These are phyloP conservation scores for Cyclotella kingstonii DNA, from an alignment of 108 stramenopile genomes.

Conservation along the genomic window DNA sequence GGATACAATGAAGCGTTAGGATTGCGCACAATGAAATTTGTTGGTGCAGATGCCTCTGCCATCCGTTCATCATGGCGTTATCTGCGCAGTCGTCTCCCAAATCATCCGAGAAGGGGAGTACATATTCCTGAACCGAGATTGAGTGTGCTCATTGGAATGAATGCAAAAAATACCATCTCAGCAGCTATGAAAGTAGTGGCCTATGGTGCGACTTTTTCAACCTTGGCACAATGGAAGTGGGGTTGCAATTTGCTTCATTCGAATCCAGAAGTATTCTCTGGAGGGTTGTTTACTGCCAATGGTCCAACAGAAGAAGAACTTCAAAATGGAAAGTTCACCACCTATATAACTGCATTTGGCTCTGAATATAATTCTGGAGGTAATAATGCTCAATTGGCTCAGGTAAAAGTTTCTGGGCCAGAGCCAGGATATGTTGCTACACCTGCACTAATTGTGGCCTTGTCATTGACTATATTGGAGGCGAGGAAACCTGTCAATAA, in stretches of 20 bases:
- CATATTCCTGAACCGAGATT: slow-evolving; percentile 17
- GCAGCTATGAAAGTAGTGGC: slow-evolving; percentile 23
- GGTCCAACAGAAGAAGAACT: slow-evolving; percentile 40
- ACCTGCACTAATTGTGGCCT: slow-evolving; percentile 41
- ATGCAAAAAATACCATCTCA: slow-evolving; percentile 6
- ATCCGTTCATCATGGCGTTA: slow-evolving; percentile 30
- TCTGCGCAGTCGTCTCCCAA: slow-evolving; percentile 16
- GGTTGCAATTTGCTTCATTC: slow-evolving; percentile 37
- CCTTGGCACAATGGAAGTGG: slow-evolving; percentile 30
- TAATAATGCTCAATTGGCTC: slow-evolving; percentile 4
- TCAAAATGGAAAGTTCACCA: slow-evolving; percentile 13
- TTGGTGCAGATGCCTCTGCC: slow-evolving; percentile 34
- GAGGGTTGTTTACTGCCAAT: slow-evolving; percentile 17
- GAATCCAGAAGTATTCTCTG: slow-evolving; percentile 31
- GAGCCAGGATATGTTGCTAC: slow-evolving; percentile 55
- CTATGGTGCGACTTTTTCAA: slow-evolving; percentile 34
- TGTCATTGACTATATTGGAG: slow-evolving; percentile 39
- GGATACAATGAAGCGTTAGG: slow-evolving; percentile 19
- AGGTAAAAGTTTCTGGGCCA: slow-evolving; percentile 26
- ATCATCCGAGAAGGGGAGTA: slow-evolving; percentile 14
- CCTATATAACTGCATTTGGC: slow-evolving; percentile 37
- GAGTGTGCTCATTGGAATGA: slow-evolving; percentile 25
- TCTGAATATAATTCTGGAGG: slow-evolving; percentile 1
- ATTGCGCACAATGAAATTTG: slow-evolving; percentile 35
- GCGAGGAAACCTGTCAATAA: slow-evolving; percentile 7